These are phyloP conservation scores for Sugiyamaella xylanicola DNA, from an alignment of 1,139 yeast species.

Conservation along the genomic window DNA sequence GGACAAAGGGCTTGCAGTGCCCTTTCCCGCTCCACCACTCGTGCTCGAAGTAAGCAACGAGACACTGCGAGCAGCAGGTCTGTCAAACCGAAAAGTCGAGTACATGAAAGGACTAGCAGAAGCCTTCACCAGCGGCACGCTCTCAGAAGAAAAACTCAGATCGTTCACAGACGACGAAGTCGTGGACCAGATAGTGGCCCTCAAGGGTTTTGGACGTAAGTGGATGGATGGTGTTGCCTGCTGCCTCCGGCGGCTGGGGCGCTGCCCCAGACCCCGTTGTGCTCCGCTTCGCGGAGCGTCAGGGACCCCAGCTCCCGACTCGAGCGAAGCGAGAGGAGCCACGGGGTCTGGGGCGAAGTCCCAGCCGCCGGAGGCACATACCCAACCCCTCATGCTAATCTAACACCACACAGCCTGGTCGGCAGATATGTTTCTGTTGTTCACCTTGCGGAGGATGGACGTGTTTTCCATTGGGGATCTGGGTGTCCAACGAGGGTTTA, in stretches of 20 bases:
- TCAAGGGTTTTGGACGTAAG: conserved; percentile 75
- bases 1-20: conserved; percentile 13
- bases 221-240: too few relatives aligned
- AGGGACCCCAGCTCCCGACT: too few relatives aligned
- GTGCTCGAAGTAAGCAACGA: conserved; percentile 50
- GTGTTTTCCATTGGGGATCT: conserved; percentile 79
- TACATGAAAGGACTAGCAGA: conserved; percentile 65
- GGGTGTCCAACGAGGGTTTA: conserved; percentile 82
- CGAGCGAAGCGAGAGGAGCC: not conserved
- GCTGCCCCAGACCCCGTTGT: not conserved
- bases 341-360: conserved; percentile 1
- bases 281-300: not conserved
- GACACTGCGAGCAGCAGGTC: conserved; percentile 61
- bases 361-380: not conserved
- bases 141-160: conserved; percentile 49
- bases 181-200: conserved; percentile 54
- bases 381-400: not conserved
- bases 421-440: conserved; percentile 81
- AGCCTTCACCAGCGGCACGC: conserved; percentile 52
- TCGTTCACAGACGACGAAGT: conserved; percentile 50
- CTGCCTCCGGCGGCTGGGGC: not conserved
- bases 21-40: conserved; percentile 57
- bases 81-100: conserved; percentile 68
- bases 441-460: conserved; percentile 66
- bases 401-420: conserved; percentile 58